Conservation (phyloP, 345 rosid species). For the Iberis pinnata region DNA sequence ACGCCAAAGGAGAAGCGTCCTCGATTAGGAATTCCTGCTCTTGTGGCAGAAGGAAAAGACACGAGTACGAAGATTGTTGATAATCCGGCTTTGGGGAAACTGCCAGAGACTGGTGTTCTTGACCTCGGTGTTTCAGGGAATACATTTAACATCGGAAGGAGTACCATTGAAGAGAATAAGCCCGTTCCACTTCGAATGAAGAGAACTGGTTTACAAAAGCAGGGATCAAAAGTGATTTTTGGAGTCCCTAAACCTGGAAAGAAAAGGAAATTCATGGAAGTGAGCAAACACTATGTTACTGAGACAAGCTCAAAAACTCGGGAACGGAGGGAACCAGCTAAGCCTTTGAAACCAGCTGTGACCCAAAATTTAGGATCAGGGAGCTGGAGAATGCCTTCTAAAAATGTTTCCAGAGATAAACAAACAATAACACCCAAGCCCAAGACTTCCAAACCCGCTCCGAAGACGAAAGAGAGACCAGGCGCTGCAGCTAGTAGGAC, state of each 20-base stretch:
- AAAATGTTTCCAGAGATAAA: constrained; percentile 52
- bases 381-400: constrained; percentile 51
- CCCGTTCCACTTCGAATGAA: constrained; percentile 47
- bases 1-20: constrained; percentile 73
- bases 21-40: constrained; percentile 41
- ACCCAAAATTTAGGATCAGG: constrained; percentile 60
- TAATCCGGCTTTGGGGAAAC: constrained; percentile 36
- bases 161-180: constrained; percentile 41
- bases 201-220: constrained; percentile 76
- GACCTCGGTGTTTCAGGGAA: constrained; percentile 51
- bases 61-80: constrained; percentile 32
- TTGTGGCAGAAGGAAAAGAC: constrained; percentile 46
- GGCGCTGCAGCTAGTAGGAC: constrained; percentile 42
- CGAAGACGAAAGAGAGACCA: constrained; percentile 51
- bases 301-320: constrained; percentile 39
- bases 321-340: constrained; percentile 52
- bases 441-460: constrained; percentile 49
- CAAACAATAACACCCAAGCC: constrained; percentile 44
- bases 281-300: constrained; percentile 81
- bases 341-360: constrained; percentile 53
- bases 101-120: constrained; percentile 40
- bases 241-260: constrained; percentile 99
- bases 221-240: constrained; percentile 65
- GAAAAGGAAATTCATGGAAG: constrained; percentile 96
- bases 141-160: constrained; percentile 66